Conservation (phyloP, 495 filamentous ascomycete species). For the Corynascus novoguineensis region DNA sequence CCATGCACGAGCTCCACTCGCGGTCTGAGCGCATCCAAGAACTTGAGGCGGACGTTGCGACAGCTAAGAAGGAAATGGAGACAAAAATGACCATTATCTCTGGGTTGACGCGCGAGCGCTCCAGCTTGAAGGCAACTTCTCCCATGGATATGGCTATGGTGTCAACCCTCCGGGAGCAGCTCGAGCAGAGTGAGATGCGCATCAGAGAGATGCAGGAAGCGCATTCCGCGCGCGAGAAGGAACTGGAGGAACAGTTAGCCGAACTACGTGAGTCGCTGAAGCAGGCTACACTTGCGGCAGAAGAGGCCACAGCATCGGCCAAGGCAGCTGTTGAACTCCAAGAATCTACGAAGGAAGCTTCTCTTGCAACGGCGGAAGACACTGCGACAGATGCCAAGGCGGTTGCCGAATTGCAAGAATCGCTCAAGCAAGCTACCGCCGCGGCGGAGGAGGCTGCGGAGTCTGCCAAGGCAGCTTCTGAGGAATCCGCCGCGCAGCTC, state of each 20-base stretch:
- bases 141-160: slow-evolving; percentile 92
- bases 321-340: slow-evolving; percentile 50
- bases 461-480: slow-evolving; percentile 10
- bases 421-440: slow-evolving; percentile 41
- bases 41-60: slow-evolving; percentile 77
- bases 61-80: slow-evolving; percentile 92
- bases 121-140: slow-evolving; percentile 70
- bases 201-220: slow-evolving; percentile 68
- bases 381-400: slow-evolving; percentile 18
- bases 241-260: slow-evolving; percentile 64
- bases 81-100: slow-evolving; percentile 90
- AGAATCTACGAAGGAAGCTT: slow-evolving; percentile 45
- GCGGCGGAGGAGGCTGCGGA: slow-evolving; percentile 11
- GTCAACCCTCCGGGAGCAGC: slow-evolving; percentile 77
- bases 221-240: slow-evolving; percentile 65
- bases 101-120: slow-evolving; percentile 84
- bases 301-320: slow-evolving; percentile 18
- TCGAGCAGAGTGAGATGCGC: slow-evolving; percentile 76
- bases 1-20: slow-evolving; percentile 84
- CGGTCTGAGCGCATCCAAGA: slow-evolving; percentile 85
- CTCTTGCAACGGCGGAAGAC: not conserved
- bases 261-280: slow-evolving; percentile 56
- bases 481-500: slow-evolving; percentile 24
- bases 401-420: slow-evolving; percentile 52
- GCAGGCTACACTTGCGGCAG: slow-evolving; percentile 20